These are phyloP conservation scores for Candida wancherniae DNA, from an alignment of 805 yeast genomes.

Conservation along the genomic window DNA sequence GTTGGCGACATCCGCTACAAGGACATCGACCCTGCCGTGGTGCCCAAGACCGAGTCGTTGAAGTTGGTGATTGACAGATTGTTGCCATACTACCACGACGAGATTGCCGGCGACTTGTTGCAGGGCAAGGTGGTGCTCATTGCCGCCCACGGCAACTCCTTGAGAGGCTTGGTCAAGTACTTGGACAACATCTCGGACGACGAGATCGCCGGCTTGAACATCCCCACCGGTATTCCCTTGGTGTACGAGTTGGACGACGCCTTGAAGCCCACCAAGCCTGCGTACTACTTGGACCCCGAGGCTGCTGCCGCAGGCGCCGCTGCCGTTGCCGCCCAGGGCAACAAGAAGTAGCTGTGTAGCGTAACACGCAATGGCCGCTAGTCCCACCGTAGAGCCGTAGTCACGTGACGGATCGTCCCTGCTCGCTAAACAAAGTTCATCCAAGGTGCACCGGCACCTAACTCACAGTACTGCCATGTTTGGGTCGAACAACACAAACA, in stretches of 20 bases:
- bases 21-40: constrained; percentile 75
- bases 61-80: constrained; percentile 92
- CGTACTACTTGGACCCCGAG: constrained; percentile 97
- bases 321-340: constrained; percentile 96
- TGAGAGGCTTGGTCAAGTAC: constrained; percentile 94
- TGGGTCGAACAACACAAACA: constrained; percentile 6
- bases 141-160: constrained; percentile 98
- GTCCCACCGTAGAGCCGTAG: too few relatives aligned
- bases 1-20: constrained; percentile 79
- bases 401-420: too few relatives aligned
- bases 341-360: too few relatives aligned
- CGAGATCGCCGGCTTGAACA: constrained; percentile 90
- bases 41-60: constrained; percentile 93
- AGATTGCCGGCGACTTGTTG: constrained; percentile 77
- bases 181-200: constrained; percentile 89
- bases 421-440: too few relatives aligned
- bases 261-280: constrained; percentile 85
- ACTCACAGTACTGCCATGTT: constrained; percentile 7
- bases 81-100: constrained; percentile 95
- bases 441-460: too few relatives aligned
- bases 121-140: constrained; percentile 85
- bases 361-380: too few relatives aligned
- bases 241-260: constrained; percentile 88
- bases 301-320: constrained; percentile 99
- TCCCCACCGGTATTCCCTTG: constrained; percentile 98